Evolutionary conservation across 2,329 filamentous ascomycete species (phyloP).

Genomic region (Beauveria caledonica): DNA sequence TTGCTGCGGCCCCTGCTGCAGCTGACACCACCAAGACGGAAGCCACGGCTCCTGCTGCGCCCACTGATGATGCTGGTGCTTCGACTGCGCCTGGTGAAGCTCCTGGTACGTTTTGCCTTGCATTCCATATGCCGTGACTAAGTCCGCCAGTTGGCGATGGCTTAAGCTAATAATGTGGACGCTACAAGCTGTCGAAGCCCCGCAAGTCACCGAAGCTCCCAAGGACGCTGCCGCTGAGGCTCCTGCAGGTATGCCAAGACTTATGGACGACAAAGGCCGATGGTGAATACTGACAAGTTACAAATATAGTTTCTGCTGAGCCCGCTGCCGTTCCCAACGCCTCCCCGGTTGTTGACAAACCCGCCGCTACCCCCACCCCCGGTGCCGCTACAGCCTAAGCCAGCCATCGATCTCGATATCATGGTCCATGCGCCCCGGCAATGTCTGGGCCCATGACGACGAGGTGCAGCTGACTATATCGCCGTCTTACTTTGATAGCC

Average conservation of each 20-base stretch:
- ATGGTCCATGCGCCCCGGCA: neutral
- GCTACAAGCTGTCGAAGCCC: slow-evolving; percentile 14
- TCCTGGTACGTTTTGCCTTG: slow-evolving; percentile 10
- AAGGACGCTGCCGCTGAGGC: slow-evolving; percentile 14
- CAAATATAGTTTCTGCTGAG: slow-evolving; percentile 1
- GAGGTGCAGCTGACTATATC: neutral
- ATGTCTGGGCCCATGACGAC: neutral
- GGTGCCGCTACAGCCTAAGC: slow-evolving; percentile 14
- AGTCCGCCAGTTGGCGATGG: neutral
- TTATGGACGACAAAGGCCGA: neutral
- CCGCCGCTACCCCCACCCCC: slow-evolving; percentile 18
- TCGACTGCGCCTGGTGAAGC: slow-evolving; percentile 5
- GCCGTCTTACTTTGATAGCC: slow-evolving; percentile 8
- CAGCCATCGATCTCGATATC: neutral
- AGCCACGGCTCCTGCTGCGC: slow-evolving; percentile 16
- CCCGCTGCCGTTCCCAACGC: neutral
- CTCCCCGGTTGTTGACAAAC: slow-evolving; percentile 6
- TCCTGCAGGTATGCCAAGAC: slow-evolving; percentile 8
- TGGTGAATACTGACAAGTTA: neutral
- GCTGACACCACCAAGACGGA: slow-evolving; percentile 16
- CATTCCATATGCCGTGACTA: neutral
- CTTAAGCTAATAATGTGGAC: slow-evolving; percentile 9
- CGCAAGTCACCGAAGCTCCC: slow-evolving; percentile 18
- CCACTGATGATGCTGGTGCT: slow-evolving; percentile 15
- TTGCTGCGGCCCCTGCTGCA: slow-evolving; percentile 16